Evolutionary conservation across 768 basidiomycete genomes (phyloP), one percentile per base, ranked within the genome.

Genomic region (Butyriboletus loyo): DNA sequence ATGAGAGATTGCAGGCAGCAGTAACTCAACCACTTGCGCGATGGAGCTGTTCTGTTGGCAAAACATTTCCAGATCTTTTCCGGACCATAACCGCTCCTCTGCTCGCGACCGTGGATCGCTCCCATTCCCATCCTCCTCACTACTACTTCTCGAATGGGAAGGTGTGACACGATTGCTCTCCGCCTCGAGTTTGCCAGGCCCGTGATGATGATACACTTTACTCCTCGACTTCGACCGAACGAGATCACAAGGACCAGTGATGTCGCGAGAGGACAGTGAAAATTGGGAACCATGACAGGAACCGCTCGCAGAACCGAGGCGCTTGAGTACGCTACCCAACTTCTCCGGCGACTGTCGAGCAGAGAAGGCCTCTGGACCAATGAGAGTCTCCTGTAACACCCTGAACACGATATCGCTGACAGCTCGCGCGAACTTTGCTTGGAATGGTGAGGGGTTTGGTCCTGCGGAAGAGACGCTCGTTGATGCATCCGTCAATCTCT

Each of bases 41-140:
- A 98, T 83, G 14, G 89, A 78, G 64, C 92, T 93, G 62, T 97
- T 98, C 69, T 97, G 94, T 58, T 85, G 83, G 66, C 92, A 95
- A 30, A 89, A 81, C 61, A 87, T 70, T 64, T 90, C 85, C 54
- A 98, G 71, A 62, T 96, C 94, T 51, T 84, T 83, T n/a, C 89
- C 84, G 31, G 84, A 88, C 85, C 87, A 89, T 49, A 84, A 56
- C 35, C 77, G 77, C 32, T 79, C 79, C 57, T 76, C 78, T 47
- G 61, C 67, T 56, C 67, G 72, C 14, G 63, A 66, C 30, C 71
- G 72, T 32, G 55, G 51, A n/a, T 73, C 69, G 34, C 64, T 65
- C 42, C 54, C 57, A 41, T 64, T 58, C 55, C 66, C 62, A 39
- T 68, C 68, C 11, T 70, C 65, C 32, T 71, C 73, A 14, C 66